Evolutionary conservation across 2,329 filamentous ascomycete genomes (phyloP).

Genomic region (Aspergillus sp.): DNA sequence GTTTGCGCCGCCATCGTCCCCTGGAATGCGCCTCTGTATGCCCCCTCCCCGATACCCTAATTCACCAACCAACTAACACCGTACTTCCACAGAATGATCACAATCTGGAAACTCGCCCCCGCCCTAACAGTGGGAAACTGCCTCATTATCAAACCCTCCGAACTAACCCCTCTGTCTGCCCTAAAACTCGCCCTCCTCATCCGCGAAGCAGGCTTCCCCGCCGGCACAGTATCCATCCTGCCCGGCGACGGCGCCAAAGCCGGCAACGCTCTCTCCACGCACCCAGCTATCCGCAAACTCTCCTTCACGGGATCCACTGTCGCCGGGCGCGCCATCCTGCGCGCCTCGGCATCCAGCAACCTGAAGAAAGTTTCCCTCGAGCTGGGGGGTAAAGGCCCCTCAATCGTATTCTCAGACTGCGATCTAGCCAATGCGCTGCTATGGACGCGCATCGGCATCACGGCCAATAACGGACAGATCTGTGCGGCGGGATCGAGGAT

Average conservation of each 20-base stretch:
- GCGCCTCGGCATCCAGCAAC: constrained; percentile 32
- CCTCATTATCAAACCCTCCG: constrained; percentile 69
- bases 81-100: constrained; percentile 26
- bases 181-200: constrained; percentile 52
- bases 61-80: not conserved
- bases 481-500: constrained; percentile 36
- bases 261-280: constrained; percentile 31
- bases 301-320: constrained; percentile 37
- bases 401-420: constrained; percentile 38
- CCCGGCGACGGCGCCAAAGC: constrained; percentile 65
- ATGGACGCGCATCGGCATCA: constrained; percentile 33
- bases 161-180: constrained; percentile 57
- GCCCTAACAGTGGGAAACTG: constrained; percentile 58
- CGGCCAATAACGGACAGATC: constrained; percentile 35
- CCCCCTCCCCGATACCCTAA: not conserved
- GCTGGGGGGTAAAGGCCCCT: constrained; percentile 38
- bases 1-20: constrained; percentile 34
- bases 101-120: constrained; percentile 58
- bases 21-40: constrained; percentile 34
- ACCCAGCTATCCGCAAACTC: constrained; percentile 35
- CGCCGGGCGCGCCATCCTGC: constrained; percentile 32
- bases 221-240: constrained; percentile 59
- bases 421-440: constrained; percentile 35
- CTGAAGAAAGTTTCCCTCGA: constrained; percentile 40
- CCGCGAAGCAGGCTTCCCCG: constrained; percentile 55